These are phyloP conservation scores for Pseudodiploospora longispora DNA, from an alignment of 2,329 filamentous ascomycete species.

Conservation along the genomic window DNA sequence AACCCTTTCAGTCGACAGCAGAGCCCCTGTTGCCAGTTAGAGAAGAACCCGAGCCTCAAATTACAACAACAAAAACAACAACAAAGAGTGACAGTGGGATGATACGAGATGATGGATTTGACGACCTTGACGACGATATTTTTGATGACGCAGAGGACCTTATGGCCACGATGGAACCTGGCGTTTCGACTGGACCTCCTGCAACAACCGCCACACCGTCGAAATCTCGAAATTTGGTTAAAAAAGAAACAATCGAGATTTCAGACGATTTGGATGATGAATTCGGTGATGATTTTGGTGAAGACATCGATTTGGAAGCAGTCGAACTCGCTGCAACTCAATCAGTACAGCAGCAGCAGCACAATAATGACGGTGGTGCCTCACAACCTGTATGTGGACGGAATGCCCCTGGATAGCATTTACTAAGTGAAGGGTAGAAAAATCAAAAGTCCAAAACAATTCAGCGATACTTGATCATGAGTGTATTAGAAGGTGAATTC, in stretches of 20 bases:
- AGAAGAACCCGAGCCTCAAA: not conserved
- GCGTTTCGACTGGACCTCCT: constrained; percentile 6
- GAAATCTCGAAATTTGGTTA: not conserved
- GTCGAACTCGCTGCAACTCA: constrained; percentile 68
- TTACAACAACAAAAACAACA: not conserved
- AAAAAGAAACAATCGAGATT: constrained; percentile 5
- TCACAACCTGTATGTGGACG: constrained; percentile 30
- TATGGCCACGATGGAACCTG: constrained; percentile 14
- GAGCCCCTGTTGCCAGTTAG: constrained; percentile 13
- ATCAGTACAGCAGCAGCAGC: constrained; percentile 33
- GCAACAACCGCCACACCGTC: constrained; percentile 2
- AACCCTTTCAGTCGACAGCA: constrained; percentile 21
- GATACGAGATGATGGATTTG: constrained; percentile 45
- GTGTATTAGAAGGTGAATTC: constrained; percentile 63
- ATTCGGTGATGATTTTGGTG: constrained; percentile 44
- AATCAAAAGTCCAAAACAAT: constrained; percentile 63
- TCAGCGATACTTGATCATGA: constrained; percentile 77
- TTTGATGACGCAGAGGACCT: constrained; percentile 38
- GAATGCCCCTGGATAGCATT: constrained; percentile 18
- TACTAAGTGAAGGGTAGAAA: constrained; percentile 63
- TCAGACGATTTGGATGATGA: constrained; percentile 20
- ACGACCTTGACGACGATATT: constrained; percentile 56
- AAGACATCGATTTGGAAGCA: constrained; percentile 72
- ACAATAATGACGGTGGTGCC: constrained; percentile 2
- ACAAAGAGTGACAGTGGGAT: not conserved